phyloP scores from a whole-genome alignment of 2,329 filamentous ascomycete species.

The Aspergillus awamori region DNA sequence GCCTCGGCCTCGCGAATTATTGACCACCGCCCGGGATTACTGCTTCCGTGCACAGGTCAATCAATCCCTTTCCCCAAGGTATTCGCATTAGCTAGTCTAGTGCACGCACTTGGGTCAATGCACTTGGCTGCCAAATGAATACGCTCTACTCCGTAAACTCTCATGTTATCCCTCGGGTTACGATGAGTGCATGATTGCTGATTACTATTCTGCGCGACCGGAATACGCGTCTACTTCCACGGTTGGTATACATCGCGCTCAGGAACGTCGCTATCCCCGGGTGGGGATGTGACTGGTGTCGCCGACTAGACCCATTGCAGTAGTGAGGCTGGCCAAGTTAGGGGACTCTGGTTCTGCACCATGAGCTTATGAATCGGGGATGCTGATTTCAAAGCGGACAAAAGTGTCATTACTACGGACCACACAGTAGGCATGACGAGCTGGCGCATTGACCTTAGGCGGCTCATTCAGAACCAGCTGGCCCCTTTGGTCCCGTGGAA shows the following conservation, averaged over 20 bases:
- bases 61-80: background rate
- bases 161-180: background rate
- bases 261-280: background rate
- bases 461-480: background rate
- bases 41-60: background rate
- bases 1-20: background rate
- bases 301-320: background rate
- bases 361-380: background rate
- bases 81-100: background rate
- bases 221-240: background rate
- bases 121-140: background rate
- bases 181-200: background rate
- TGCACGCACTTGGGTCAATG: background rate
- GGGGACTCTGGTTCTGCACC: background rate
- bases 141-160: background rate
- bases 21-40: background rate
- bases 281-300: slow-evolving; percentile 5
- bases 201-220: background rate
- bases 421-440: background rate
- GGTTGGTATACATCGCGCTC: background rate
- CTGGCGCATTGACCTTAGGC: background rate
- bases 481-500: background rate
- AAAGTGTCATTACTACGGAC: background rate
- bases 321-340: background rate
- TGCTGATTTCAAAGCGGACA: background rate